Percentiles rank a stretch among this genome's conserved stretches.
These are phyloP conservation scores for Diaporthe australafricana DNA, from an alignment of 2,329 filamentous ascomycete genomes.

Conservation along the genomic window DNA sequence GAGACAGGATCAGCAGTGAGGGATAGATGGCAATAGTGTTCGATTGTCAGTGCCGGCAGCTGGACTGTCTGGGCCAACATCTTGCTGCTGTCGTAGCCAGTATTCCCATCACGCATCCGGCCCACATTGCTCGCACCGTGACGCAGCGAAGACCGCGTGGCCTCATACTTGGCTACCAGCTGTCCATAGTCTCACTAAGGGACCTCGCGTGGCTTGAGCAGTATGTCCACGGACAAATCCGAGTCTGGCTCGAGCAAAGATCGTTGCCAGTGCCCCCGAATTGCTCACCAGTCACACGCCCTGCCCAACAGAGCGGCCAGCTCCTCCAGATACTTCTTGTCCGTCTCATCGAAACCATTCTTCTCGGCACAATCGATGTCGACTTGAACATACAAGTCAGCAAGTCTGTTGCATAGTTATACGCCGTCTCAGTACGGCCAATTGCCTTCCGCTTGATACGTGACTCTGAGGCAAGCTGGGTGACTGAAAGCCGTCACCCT, in stretches of 20 bases:
- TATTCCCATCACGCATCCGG: neutral
- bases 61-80: neutral
- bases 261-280: neutral
- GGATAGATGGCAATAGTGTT: neutral
- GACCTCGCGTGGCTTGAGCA: neutral
- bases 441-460: no score
- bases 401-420: neutral
- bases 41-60: neutral
- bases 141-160: conserved; percentile 38
- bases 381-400: conserved; percentile 48
- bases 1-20: neutral
- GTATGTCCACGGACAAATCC: neutral
- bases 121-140: neutral
- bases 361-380: conserved; percentile 80
- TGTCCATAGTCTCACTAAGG: neutral
- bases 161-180: neutral
- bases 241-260: neutral
- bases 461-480: neutral
- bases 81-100: neutral
- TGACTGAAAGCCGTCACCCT: no score
- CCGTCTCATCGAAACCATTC: conserved; percentile 76
- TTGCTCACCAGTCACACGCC: conserved; percentile 73
- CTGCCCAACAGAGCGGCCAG: conserved; percentile 69
- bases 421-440: neutral
- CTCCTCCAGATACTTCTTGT: conserved; percentile 73